phyloP scores from a whole-genome alignment of 495 filamentous ascomycete genomes.

The Aspergillus biplanus region DNA sequence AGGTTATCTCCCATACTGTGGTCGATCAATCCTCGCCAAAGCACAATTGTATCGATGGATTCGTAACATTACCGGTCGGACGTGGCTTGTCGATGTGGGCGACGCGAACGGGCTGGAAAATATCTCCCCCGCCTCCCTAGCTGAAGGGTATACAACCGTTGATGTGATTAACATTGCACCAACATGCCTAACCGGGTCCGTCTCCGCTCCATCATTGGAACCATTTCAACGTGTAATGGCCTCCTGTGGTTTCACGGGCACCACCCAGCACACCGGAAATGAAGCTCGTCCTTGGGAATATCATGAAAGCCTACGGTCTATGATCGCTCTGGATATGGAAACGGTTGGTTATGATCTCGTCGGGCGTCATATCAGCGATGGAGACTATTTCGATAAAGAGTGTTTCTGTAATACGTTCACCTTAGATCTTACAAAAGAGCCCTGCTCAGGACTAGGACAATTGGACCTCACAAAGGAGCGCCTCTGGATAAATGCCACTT shows the following conservation, averaged over 20 bases:
- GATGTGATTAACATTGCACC: conserved; percentile 13
- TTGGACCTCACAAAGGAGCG: conserved; percentile 23
- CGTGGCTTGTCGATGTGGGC: conserved; percentile 22
- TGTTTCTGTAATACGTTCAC: conserved; percentile 19
- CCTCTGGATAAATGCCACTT: conserved; percentile 19
- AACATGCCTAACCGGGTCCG: conserved; percentile 16
- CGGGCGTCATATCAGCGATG: conserved; percentile 4
- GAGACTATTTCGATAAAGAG: conserved; percentile 20
- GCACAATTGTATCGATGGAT: conserved; percentile 21
- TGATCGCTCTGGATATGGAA: conserved; percentile 18
- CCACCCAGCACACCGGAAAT: conserved; percentile 20
- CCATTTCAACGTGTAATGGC: conserved; percentile 21
- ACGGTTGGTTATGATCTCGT: conserved; percentile 21
- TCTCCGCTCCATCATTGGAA: conserved; percentile 12
- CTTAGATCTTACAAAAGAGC: conserved; percentile 10
- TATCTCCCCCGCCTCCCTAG: conserved; percentile 21
- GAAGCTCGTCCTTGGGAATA: conserved; percentile 24
- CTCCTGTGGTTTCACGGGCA: conserved; percentile 19
- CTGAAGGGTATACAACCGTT: conserved; percentile 14
- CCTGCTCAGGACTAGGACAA: conserved; percentile 10
- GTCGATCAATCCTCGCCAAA: conserved; percentile 21
- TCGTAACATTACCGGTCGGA: conserved; percentile 17
- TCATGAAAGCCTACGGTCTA: conserved; percentile 5
- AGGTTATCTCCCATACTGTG: conserved; percentile 20
- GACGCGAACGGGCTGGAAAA: conserved; percentile 15